Conservation (phyloP, 495 filamentous ascomycete species). For the Sporormia fimetaria region DNA sequence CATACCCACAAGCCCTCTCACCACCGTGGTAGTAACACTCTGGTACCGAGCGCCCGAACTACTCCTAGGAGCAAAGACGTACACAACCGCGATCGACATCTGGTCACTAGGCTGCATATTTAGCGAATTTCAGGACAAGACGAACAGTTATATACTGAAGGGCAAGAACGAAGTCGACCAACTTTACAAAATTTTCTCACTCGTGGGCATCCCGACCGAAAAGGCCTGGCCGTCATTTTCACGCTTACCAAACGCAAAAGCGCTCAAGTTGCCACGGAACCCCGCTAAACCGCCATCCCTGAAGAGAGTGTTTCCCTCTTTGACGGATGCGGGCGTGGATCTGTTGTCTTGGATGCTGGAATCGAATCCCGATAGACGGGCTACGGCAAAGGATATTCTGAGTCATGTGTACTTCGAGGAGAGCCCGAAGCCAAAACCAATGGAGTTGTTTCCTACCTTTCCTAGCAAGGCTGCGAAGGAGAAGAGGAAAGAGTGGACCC, state of each 20-base stretch:
- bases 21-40: slow-evolving; percentile 88
- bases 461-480: slow-evolving; percentile 92
- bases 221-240: slow-evolving; percentile 79
- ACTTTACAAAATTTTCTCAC: slow-evolving; percentile 64
- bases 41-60: slow-evolving; percentile 95
- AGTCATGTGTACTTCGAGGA: slow-evolving; percentile 78
- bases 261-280: slow-evolving; percentile 59
- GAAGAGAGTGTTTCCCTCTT: slow-evolving; percentile 67
- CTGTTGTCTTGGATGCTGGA: slow-evolving; percentile 60
- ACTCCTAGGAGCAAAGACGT: slow-evolving; percentile 67
- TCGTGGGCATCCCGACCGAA: slow-evolving; percentile 82
- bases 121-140: slow-evolving; percentile 74
- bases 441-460: slow-evolving; percentile 56
- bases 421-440: slow-evolving; percentile 75
- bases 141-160: slow-evolving; percentile 67
- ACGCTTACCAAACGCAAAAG: slow-evolving; percentile 78
- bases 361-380: slow-evolving; percentile 61
- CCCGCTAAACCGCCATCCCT: slow-evolving; percentile 41
- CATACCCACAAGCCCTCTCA: too few relatives aligned
- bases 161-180: slow-evolving; percentile 94
- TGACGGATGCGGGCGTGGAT: slow-evolving; percentile 61
- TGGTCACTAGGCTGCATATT: slow-evolving; percentile 98
- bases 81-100: slow-evolving; percentile 73
- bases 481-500: slow-evolving; percentile 61
- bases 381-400: slow-evolving; percentile 59